phyloP scores from a whole-genome alignment of 108 stramenopile genomes.

The Skeletonema marinoi region DNA sequence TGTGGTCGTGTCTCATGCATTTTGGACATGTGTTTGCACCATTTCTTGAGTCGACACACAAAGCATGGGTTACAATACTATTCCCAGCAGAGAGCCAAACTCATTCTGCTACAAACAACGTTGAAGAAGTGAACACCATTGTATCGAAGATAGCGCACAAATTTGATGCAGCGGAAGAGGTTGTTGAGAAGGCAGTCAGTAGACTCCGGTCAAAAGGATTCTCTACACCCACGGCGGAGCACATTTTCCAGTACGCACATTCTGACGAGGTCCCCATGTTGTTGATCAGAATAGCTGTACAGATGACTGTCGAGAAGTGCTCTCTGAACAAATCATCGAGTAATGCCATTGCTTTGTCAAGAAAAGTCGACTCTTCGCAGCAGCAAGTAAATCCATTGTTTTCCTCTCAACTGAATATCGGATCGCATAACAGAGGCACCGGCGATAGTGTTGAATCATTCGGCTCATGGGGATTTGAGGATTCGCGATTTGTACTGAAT shows the following conservation, averaged over 20 bases:
- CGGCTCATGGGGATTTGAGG: constrained; percentile 87
- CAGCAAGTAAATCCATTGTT: constrained; percentile 8
- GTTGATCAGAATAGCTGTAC: constrained; percentile 56
- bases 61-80: constrained; percentile 72
- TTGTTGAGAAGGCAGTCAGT: constrained; percentile 41
- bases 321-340: not conserved
- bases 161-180: constrained; percentile 61
- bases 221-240: constrained; percentile 42
- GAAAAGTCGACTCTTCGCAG: not conserved
- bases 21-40: constrained; percentile 69
- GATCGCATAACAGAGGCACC: not conserved
- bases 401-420: not conserved
- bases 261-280: constrained; percentile 45
- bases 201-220: constrained; percentile 60
- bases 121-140: constrained; percentile 15
- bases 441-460: constrained; percentile 58
- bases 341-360: not conserved
- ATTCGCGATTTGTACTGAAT: constrained; percentile 74
- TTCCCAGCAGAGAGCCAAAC: constrained; percentile 1
- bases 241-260: constrained; percentile 59
- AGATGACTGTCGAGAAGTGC: constrained; percentile 48
- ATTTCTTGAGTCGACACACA: constrained; percentile 45
- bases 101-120: not conserved
- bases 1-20: constrained; percentile 68
- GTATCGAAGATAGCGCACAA: constrained; percentile 26